phyloP scores from a whole-genome alignment of 2,329 filamentous ascomycete genomes.

The Metarhizium rileyi region DNA sequence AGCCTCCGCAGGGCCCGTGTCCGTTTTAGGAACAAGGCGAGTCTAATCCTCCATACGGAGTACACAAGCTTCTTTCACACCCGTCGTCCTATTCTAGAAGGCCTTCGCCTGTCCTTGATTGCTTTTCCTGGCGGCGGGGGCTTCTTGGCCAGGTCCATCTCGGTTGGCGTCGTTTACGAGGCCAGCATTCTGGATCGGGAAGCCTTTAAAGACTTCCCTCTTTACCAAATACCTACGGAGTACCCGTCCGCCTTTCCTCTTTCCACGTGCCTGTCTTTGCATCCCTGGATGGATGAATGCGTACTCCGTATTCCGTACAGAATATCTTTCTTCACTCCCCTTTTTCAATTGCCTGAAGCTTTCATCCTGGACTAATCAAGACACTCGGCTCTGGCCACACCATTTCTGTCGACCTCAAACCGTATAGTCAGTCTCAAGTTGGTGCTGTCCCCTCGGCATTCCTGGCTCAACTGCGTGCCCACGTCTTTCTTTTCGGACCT shows the following conservation, averaged over 20 bases:
- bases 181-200: neutral
- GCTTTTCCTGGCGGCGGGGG: neutral
- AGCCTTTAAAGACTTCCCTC: neutral
- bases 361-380: neutral
- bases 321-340: too few relatives aligned
- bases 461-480: neutral
- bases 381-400: neutral
- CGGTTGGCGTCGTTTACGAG: neutral
- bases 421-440: neutral
- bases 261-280: neutral
- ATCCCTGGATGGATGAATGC: neutral
- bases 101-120: neutral
- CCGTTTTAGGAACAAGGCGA: neutral
- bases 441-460: neutral
- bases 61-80: neutral
- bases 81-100: neutral
- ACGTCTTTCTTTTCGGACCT: too few relatives aligned
- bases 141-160: neutral
- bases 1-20: neutral
- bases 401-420: neutral
- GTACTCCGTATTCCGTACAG: neutral
- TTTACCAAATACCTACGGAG: too few relatives aligned
- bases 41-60: too few relatives aligned
- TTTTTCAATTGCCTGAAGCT: neutral
- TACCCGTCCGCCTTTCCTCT: neutral